Base-by-base conservation (phyloP, 1,139 yeast genomes). In the Kodamaea suecica region DNA sequence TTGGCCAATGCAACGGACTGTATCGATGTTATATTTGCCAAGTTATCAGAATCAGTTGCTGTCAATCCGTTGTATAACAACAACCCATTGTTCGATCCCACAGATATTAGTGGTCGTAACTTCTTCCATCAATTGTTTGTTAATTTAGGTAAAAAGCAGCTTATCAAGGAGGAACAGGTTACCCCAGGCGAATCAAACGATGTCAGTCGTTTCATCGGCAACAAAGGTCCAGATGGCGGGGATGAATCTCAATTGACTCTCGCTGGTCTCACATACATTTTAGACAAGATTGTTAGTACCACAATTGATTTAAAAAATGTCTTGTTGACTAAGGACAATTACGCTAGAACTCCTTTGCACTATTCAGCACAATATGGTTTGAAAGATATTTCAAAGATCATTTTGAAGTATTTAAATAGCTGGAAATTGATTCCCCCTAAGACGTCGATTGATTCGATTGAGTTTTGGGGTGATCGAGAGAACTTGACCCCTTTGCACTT, bases 321-420 rank as follows among this genome's bases (percentile, higher is more conserved):
- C 1, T 64, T 88, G 30, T 61, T 79, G 35, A 79, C 81, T 29
- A 73, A 73, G 31, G 98, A 92, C 55, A 80, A 77, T 42, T 85
- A 87, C 52, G 70, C 70, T 39, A 73, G 97, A 44, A 84, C 96
- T 1, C 95, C 97, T 0, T 65, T 92, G 38, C 97, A 92, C 60
- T 90, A 90, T 57, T 80, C 95, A 11, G 82, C 95, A 2, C 95
- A 86, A 51, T 87, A 81, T 55, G 97, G 97, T 0, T 68, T 90
- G 38, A 78, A 76, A 41, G 76, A 74, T 34, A 77, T 82, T 28
- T 70, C 87, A 2, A 63, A 63, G 16, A 66, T 78, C 8, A 66
- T 90, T 23, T 59, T 88, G 17, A 66, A 69, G 24, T 74, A 68
- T 49, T 49, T 63, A 27, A 19, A 29, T 14, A 42, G 50, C 19